These are phyloP conservation scores for Rhizopus arrhizus DNA, from an alignment of 371 early-diverging fungal genomes.

Conservation along the genomic window DNA sequence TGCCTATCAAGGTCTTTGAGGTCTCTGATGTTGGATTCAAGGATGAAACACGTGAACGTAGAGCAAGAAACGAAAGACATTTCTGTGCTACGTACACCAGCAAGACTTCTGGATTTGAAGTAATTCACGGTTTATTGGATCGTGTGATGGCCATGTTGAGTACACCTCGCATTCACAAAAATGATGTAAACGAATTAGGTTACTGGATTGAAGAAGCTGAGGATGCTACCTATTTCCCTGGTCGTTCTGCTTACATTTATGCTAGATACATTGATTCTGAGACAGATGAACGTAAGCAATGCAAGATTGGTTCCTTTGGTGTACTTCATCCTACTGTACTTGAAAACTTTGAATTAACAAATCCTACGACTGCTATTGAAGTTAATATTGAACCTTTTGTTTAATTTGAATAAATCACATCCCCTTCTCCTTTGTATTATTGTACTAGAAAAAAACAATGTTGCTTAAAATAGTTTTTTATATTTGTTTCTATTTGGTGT, in stretches of 20 bases:
- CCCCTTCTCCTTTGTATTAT: neutral
- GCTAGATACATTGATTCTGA: constrained; percentile 54
- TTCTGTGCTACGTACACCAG: constrained; percentile 89
- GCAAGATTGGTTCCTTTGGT: constrained; percentile 85
- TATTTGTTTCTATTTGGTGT: neutral
- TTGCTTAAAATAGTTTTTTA: neutral
- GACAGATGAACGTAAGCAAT: constrained; percentile 51
- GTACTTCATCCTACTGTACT: constrained; percentile 93
- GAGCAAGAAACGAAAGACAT: constrained; percentile 91
- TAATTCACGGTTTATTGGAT: constrained; percentile 92
- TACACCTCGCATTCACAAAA: constrained; percentile 50
- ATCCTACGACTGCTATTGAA: constrained; percentile 92
- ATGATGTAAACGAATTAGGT: constrained; percentile 48
- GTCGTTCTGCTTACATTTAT: constrained; percentile 86
- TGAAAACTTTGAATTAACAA: constrained; percentile 80
- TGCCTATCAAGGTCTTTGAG: constrained; percentile 98
- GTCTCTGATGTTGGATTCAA: constrained; percentile 95
- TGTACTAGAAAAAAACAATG: constrained; percentile 2
- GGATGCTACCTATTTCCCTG: constrained; percentile 91
- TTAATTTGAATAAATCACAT: constrained; percentile 39
- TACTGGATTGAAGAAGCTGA: constrained; percentile 84
- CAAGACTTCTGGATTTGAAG: constrained; percentile 92
- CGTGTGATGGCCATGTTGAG: constrained; percentile 87
- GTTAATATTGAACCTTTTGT: constrained; percentile 95
- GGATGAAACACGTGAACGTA: constrained; percentile 77